phyloP scores from a whole-genome alignment of 208 protist species.

The Trypanosoma lewisi region DNA sequence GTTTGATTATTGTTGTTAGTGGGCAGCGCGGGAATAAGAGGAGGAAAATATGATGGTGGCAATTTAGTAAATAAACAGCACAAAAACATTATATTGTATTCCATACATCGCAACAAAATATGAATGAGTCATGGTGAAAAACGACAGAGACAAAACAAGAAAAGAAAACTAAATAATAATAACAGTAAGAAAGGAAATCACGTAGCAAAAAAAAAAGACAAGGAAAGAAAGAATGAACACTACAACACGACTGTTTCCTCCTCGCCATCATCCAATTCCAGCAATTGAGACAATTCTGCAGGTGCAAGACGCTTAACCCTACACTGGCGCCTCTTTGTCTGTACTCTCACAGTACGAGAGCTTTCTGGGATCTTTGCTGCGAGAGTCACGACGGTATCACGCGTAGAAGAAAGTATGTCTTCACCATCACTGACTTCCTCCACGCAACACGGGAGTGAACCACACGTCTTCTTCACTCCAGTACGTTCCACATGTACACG shows the following conservation, averaged over 20 bases:
- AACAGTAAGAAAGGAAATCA: conserved; percentile 9
- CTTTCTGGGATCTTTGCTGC: not conserved
- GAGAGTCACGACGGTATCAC: not conserved
- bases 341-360: no score
- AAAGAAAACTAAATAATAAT: conserved; percentile 9
- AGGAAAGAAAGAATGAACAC: conserved; percentile 1
- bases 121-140: no score
- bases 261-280: not conserved
- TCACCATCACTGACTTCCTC: not conserved
- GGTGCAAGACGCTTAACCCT: conserved; percentile 5
- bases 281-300: conserved; percentile 17
- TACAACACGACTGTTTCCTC: conserved; percentile 1
- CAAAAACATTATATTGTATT: no score
- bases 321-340: not conserved
- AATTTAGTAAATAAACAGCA: no score
- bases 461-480: not conserved
- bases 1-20: not conserved
- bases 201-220: conserved; percentile 13
- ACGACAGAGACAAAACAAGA: conserved; percentile 8
- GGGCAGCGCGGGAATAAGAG: not conserved
- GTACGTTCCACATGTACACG: not conserved
- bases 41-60: no score
- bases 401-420: not conserved
- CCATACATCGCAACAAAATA: no score
- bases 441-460: not conserved